phyloP scores from a whole-genome alignment of 768 basidiomycete species.

The Trametes cubensis region DNA sequence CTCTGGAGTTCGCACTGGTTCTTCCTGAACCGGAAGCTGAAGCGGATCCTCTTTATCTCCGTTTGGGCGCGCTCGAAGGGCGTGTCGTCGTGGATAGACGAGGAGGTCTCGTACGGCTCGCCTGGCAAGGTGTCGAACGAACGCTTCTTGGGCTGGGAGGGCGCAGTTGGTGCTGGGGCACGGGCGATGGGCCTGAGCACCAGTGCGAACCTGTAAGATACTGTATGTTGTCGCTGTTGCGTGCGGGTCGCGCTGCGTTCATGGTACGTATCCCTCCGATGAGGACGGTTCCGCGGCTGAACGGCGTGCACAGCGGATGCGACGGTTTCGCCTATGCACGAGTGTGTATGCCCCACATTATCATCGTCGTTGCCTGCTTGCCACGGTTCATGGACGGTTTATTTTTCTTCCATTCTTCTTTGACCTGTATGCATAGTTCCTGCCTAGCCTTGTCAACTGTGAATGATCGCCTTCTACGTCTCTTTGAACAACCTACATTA shows the following conservation, averaged over 20 bases:
- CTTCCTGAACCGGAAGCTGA: constrained; percentile 91
- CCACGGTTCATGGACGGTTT: constrained; percentile 4
- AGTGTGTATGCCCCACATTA: constrained; percentile 7
- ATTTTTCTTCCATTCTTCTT: background rate
- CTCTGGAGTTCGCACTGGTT: constrained; percentile 98
- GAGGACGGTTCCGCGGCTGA: constrained; percentile 9
- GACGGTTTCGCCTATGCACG: background rate
- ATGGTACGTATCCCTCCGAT: constrained; percentile 3
- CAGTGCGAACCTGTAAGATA: constrained; percentile 21
- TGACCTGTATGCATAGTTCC: constrained; percentile 5
- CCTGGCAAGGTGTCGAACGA: constrained; percentile 46
- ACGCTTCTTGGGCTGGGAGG: constrained; percentile 81
- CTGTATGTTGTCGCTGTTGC: background rate
- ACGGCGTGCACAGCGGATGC: constrained; percentile 11
- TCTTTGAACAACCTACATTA: constrained; percentile 20
- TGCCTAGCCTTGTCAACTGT: constrained; percentile 1
- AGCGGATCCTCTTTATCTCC: constrained; percentile 89
- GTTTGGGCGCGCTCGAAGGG: constrained; percentile 84
- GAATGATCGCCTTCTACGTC: background rate
- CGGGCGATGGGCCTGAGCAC: constrained; percentile 69
- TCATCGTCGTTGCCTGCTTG: background rate
- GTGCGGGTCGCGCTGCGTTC: background rate
- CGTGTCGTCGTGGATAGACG: constrained; percentile 48
- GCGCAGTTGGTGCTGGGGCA: constrained; percentile 77
- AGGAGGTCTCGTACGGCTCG: constrained; percentile 37